These are phyloP conservation scores for Wallemia hederae DNA, from an alignment of 1,284 basidiomycete genomes.

Conservation along the genomic window DNA sequence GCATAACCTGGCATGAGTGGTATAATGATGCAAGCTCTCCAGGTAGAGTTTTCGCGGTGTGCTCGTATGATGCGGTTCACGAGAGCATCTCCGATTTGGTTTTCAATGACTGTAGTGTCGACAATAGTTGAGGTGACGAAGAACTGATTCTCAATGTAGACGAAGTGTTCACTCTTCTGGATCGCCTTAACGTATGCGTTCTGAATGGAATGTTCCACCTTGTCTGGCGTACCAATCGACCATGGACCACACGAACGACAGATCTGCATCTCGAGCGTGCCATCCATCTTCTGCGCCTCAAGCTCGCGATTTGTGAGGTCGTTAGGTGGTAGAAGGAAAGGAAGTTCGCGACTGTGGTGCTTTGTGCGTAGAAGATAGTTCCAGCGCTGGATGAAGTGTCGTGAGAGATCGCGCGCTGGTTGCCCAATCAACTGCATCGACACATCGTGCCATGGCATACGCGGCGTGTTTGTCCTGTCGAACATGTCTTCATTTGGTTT, in stretches of 20 bases:
- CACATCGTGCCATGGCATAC: conserved; percentile 99
- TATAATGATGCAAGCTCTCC: conserved; percentile 81
- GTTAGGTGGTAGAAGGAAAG: conserved; percentile 74
- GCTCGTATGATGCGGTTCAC: conserved; percentile 76
- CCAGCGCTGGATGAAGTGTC: conserved; percentile 79
- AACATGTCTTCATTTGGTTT: conserved; percentile 90
- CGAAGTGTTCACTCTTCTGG: conserved; percentile 59
- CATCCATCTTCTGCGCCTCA: conserved; percentile 49
- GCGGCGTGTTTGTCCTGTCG: conserved; percentile 54
- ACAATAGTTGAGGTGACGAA: conserved; percentile 82
- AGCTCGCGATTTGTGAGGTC: conserved; percentile 70
- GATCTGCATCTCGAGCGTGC: conserved; percentile 91
- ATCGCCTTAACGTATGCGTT: conserved; percentile 87
- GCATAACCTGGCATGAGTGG: conserved; percentile 83
- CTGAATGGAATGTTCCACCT: conserved; percentile 74
- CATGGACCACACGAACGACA: conserved; percentile 84
- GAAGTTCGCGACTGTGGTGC: conserved; percentile 76
- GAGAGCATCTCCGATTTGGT: conserved; percentile 78
- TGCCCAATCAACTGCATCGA: conserved; percentile 86
- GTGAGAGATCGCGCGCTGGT: conserved; percentile 72
- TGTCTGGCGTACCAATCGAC: conserved; percentile 69
- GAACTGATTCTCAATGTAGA: conserved; percentile 43
- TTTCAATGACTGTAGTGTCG: conserved; percentile 63
- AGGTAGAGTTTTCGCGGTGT: conserved; percentile 45
- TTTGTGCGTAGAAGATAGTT: conserved; percentile 15